Evolutionary conservation across 75 land plant genomes (phyloP).

Genomic region (Ceratopteris richardii): DNA sequence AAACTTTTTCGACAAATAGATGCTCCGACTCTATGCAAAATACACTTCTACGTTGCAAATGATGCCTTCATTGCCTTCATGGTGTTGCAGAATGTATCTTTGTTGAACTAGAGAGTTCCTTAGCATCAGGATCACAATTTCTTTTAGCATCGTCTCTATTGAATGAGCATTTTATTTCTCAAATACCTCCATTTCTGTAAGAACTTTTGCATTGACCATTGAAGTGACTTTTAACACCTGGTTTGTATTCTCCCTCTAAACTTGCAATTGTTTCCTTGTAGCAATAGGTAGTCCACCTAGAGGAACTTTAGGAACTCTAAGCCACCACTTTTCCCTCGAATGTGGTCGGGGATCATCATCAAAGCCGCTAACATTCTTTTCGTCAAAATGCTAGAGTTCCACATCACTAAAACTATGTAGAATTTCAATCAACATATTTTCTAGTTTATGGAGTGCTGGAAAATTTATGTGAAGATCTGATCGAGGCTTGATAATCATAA

Average conservation of each 20-base stretch:
- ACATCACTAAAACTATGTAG: slow-evolving; percentile 62
- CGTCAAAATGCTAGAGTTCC: slow-evolving; percentile 69
- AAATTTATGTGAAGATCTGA: slow-evolving; percentile 76
- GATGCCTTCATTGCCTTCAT: too few relatives aligned
- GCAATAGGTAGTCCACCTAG: slow-evolving; percentile 51
- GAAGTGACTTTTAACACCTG: slow-evolving; percentile 86
- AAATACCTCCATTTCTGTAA: slow-evolving; percentile 77
- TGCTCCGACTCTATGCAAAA: too few relatives aligned
- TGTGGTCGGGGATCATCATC: slow-evolving; percentile 23
- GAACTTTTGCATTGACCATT: slow-evolving; percentile 64
- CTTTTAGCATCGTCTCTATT: too few relatives aligned
- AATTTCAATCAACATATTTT: slow-evolving; percentile 74
- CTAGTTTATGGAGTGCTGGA: slow-evolving; percentile 83
- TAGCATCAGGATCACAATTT: too few relatives aligned
- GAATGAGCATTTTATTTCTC: too few relatives aligned
- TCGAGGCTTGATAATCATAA: slow-evolving; percentile 65
- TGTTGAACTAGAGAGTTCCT: too few relatives aligned
- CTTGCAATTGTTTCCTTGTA: slow-evolving; percentile 41
- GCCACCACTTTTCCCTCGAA: slow-evolving; percentile 85
- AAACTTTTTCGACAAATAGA: too few relatives aligned
- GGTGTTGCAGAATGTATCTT: too few relatives aligned
- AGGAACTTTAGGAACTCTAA: slow-evolving; percentile 79
- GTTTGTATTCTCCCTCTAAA: slow-evolving; percentile 48
- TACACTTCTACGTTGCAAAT: too few relatives aligned
- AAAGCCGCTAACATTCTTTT: slow-evolving; percentile 20